Evolutionary conservation across 225 moss, liverwort and hornwort genomes (phyloP).

Genomic region (Pseudisothecium myosuroides): DNA sequence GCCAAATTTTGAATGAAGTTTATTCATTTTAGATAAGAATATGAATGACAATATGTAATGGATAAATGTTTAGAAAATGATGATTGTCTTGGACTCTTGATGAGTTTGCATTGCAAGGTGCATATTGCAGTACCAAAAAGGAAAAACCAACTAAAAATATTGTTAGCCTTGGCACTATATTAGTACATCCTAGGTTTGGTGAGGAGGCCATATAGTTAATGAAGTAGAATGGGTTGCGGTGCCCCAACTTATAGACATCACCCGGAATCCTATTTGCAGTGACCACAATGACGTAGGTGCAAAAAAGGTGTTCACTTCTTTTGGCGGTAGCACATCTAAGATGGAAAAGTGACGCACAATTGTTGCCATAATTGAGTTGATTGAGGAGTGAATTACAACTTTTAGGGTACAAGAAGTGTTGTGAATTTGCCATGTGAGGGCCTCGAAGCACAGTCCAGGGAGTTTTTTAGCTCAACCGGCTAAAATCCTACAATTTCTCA

Average conservation of each 20-base stretch:
- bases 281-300: not conserved
- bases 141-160: not conserved
- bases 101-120: rapidly evolving
- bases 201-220: not conserved
- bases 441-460: too few relatives aligned
- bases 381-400: not conserved
- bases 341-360: rapidly evolving
- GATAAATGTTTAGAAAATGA: not conserved
- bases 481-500: too few relatives aligned
- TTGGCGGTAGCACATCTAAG: rapidly evolving
- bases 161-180: rapidly evolving
- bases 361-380: not conserved
- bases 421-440: not conserved
- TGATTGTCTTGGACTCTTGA: not conserved
- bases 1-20: not conserved
- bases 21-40: not conserved
- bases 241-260: not conserved
- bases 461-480: too few relatives aligned
- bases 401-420: not conserved
- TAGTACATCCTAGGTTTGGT: rapidly evolving
- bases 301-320: rapidly evolving
- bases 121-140: not conserved
- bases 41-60: not conserved
- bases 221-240: not conserved
- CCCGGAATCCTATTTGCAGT: rapidly evolving